These are phyloP conservation scores for Bisporella sp. DNA, from an alignment of 2,329 filamentous ascomycete species.

Conservation along the genomic window DNA sequence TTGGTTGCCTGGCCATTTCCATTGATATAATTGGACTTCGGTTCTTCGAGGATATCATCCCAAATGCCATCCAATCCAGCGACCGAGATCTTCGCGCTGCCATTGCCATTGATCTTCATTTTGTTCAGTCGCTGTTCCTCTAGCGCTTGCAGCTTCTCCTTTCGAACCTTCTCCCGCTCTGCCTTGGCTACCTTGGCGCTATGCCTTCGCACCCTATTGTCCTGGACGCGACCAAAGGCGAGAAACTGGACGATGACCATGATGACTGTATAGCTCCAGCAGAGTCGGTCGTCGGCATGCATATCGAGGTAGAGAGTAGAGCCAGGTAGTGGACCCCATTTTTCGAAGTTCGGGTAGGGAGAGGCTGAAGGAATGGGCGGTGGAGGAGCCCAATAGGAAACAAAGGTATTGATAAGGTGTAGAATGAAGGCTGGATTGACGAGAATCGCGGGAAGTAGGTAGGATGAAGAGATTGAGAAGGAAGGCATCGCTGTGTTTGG, in stretches of 20 bases:
- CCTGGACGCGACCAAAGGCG: conserved; percentile 26
- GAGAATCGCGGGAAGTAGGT: conserved; percentile 30
- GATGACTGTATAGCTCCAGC: conserved; percentile 31
- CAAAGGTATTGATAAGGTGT: conserved; percentile 32
- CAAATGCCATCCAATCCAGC: background rate
- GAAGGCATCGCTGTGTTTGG: conserved; percentile 13
- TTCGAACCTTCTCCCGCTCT: background rate
- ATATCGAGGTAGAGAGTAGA: conserved; percentile 28
- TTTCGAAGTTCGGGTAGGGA: conserved; percentile 23
- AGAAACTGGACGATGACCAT: conserved; percentile 32
- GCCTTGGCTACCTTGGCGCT: background rate
- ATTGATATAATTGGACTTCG: background rate
- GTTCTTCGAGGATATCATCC: background rate
- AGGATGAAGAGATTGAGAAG: conserved; percentile 20
- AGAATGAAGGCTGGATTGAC: conserved; percentile 33
- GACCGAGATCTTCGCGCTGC: background rate
- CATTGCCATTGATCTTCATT: background rate
- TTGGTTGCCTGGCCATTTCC: conserved; percentile 1
- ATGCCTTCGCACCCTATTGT: conserved; percentile 16
- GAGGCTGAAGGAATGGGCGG: conserved; percentile 21
- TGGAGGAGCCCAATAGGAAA: conserved; percentile 28
- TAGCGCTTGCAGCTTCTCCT: background rate
- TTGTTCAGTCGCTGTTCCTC: background rate
- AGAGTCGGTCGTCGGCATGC: conserved; percentile 30
- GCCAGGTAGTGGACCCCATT: conserved; percentile 23